A percentile compares a stretch with the other conserved stretches of the same genome.
phyloP scores from a whole-genome alignment of 1,284 basidiomycete genomes.

The Afroboletus lepidellus region DNA sequence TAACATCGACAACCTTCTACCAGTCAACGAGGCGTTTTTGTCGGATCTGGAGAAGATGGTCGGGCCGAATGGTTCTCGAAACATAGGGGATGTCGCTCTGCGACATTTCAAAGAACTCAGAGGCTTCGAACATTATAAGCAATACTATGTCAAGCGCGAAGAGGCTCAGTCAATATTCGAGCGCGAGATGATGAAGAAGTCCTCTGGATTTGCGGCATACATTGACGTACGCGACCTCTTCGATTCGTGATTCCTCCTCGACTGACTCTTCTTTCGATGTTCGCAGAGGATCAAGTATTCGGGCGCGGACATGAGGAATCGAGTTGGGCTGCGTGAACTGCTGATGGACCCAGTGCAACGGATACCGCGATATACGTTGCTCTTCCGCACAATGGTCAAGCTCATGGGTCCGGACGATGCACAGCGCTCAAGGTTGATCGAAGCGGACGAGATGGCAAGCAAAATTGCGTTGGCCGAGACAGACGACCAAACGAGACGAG shows the following conservation, averaged over 20 bases:
- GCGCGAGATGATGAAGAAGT: slow-evolving; percentile 75
- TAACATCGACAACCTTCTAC: slow-evolving; percentile 87
- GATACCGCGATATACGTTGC: slow-evolving; percentile 91
- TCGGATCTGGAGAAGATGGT: slow-evolving; percentile 81
- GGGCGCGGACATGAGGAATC: slow-evolving; percentile 76
- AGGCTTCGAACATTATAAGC: slow-evolving; percentile 88
- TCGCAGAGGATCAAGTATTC: slow-evolving; percentile 85
- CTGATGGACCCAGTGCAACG: slow-evolving; percentile 99
- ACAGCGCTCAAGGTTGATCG: slow-evolving; percentile 79
- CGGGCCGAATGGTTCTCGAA: slow-evolving; percentile 52
- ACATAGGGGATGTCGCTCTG: slow-evolving; percentile 82
- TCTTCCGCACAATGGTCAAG: slow-evolving; percentile 90
- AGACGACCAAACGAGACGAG: slow-evolving; percentile 87
- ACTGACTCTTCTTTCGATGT: slow-evolving; percentile 12
- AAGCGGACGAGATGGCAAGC: slow-evolving; percentile 85
- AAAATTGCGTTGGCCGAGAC: slow-evolving; percentile 92
- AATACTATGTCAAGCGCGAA: slow-evolving; percentile 91
- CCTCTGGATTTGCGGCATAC: slow-evolving; percentile 75
- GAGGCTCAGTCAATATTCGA: slow-evolving; percentile 91
- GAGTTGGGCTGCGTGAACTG: slow-evolving; percentile 89
- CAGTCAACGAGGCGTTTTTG: slow-evolving; percentile 86
- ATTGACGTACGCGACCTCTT: slow-evolving; percentile 65
- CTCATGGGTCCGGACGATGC: slow-evolving; percentile 76
- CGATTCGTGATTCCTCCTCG: slow-evolving; percentile 8
- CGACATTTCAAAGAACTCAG: slow-evolving; percentile 79